Percentiles rank a stretch among this genome's conserved stretches.
Evolutionary conservation across 306 rosid species (phyloP).

Genomic region (Lablab purpureus): DNA sequence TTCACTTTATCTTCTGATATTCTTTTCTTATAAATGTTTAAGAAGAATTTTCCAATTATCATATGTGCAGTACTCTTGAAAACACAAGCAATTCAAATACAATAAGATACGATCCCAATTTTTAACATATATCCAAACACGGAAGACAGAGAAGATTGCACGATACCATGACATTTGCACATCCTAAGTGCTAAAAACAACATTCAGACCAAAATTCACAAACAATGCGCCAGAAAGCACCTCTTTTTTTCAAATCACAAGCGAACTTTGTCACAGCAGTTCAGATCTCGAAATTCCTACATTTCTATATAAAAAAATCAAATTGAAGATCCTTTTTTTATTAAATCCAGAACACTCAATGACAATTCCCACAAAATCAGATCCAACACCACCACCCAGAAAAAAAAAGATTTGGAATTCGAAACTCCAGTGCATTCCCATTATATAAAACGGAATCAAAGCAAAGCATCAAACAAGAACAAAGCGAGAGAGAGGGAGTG

Average conservation of each 20-base stretch:
- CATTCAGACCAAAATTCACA: neutral
- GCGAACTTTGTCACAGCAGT: neutral
- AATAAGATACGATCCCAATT: neutral
- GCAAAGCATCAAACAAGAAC: neutral
- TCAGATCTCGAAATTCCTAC: conserved; percentile 12
- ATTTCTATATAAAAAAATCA: neutral
- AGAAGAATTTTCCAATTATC: neutral
- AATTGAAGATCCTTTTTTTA: neutral
- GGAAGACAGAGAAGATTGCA: neutral
- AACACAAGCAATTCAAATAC: conserved; percentile 23
- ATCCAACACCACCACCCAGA: conserved; percentile 27
- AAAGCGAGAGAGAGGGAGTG: neutral
- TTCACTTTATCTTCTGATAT: neutral
- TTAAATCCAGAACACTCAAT: neutral
- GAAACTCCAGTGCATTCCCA: neutral
- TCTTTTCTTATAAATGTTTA: neutral
- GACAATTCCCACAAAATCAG: neutral
- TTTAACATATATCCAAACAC: neutral
- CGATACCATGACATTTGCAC: neutral
- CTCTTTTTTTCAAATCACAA: neutral
- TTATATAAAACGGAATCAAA: neutral
- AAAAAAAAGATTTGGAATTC: neutral
- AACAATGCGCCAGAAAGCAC: neutral
- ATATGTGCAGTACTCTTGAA: neutral
- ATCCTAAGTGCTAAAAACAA: neutral